Evolutionary conservation across 441 rosid genomes (phyloP).

Genomic region (Sinapis alba): DNA sequence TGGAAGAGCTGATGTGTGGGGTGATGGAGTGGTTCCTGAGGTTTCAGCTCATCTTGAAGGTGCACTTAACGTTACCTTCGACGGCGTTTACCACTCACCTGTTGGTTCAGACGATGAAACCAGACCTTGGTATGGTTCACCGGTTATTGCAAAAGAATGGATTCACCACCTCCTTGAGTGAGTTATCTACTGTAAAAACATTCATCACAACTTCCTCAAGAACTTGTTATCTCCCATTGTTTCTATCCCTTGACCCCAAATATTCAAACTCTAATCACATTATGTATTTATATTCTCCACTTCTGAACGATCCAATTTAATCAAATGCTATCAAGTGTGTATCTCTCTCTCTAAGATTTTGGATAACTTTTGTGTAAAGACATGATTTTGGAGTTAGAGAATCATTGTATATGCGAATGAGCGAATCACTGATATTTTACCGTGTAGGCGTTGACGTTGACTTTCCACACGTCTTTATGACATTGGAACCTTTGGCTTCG

Average conservation of each 20-base stretch:
- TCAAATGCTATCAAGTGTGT: not conserved
- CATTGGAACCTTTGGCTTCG: not conserved
- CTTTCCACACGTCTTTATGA: not conserved
- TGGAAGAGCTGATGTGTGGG: slow-evolving; percentile 92
- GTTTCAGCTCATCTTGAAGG: slow-evolving; percentile 82
- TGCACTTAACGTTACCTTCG: slow-evolving; percentile 74
- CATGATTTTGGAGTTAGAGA: not conserved
- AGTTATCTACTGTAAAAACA: not conserved
- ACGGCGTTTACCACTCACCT: slow-evolving; percentile 89
- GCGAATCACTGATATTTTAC: not conserved
- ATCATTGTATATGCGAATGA: not conserved
- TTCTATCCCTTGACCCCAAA: not conserved
- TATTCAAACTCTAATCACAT: slow-evolving; percentile 4
- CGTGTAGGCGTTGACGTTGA: not conserved
- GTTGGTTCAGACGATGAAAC: slow-evolving; percentile 74
- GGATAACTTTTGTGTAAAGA: not conserved
- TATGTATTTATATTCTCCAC: not conserved
- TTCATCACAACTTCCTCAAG: not conserved
- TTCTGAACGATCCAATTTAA: not conserved
- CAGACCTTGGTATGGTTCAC: slow-evolving; percentile 94
- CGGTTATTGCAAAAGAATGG: slow-evolving; percentile 70
- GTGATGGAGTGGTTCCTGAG: slow-evolving; percentile 96
- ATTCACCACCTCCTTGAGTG: slow-evolving; percentile 63
- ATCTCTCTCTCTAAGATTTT: not conserved
- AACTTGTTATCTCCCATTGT: not conserved